Conservation (phyloP, 768 basidiomycete genomes). For the Mrakia blollopis region DNA sequence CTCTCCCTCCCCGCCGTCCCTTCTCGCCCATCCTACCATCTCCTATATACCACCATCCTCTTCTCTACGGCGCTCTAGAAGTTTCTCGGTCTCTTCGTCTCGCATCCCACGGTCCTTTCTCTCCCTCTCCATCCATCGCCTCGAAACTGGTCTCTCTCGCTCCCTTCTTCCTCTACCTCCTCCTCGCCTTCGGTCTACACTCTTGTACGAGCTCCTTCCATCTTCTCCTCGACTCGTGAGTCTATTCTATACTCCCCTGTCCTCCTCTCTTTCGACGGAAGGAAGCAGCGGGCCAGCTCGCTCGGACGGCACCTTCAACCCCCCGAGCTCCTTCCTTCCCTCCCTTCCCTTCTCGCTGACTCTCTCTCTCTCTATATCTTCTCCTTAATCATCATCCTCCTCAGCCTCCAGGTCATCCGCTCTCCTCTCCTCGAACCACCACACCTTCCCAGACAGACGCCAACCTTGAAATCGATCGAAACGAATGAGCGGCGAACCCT, state of each 20-base stretch:
- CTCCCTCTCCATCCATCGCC: not conserved
- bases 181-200: no score
- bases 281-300: not conserved
- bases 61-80: no score
- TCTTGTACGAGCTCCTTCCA: not conserved
- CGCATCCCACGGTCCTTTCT: not conserved
- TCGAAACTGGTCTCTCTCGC: not conserved
- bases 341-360: not conserved
- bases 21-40: not conserved
- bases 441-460: not conserved
- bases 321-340: not conserved
- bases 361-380: not conserved
- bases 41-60: not conserved
- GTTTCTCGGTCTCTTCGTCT: no score
- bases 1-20: no score
- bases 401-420: not conserved
- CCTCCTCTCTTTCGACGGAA: not conserved
- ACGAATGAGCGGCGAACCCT: constrained; percentile 1
- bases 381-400: not conserved
- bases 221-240: not conserved
- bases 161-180: not conserved
- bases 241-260: not conserved
- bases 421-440: not conserved
- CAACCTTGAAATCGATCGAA: not conserved
- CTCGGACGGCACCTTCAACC: not conserved